phyloP scores from a whole-genome alignment of 2,329 filamentous ascomycete species.

The Ceratocystis huliohia region DNA sequence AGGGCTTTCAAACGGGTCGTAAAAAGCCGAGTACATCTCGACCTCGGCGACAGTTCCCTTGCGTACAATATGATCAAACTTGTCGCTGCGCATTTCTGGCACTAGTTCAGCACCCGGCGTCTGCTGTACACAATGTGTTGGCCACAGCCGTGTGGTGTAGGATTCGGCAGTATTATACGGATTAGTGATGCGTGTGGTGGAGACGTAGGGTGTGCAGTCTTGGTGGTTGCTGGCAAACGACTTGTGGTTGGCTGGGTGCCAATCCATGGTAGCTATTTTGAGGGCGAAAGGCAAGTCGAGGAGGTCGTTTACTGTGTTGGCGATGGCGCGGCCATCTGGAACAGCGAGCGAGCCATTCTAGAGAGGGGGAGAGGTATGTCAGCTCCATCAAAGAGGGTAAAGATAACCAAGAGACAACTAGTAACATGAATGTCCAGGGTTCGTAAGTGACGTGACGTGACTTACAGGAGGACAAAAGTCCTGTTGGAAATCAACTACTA shows the following conservation, averaged over 20 bases:
- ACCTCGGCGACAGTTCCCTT: constrained; percentile 65
- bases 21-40: constrained; percentile 93
- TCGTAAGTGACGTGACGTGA: constrained; percentile 20
- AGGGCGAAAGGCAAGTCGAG: constrained; percentile 57
- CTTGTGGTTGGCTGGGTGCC: constrained; percentile 69
- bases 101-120: constrained; percentile 62
- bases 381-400: background rate
- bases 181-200: constrained; percentile 51
- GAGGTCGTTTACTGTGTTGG: constrained; percentile 59
- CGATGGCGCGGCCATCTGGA: constrained; percentile 55
- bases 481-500: constrained; percentile 83
- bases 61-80: constrained; percentile 54
- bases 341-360: constrained; percentile 80
- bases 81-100: constrained; percentile 50
- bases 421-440: constrained; percentile 1
- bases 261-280: constrained; percentile 84
- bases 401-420: background rate
- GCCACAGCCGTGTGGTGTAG: constrained; percentile 68
- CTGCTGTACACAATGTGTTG: constrained; percentile 71
- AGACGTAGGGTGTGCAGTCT: constrained; percentile 52
- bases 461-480: constrained; percentile 86
- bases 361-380: constrained; percentile 22
- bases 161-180: constrained; percentile 49
- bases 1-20: constrained; percentile 58
- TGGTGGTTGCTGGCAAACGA: constrained; percentile 78